Evolutionary conservation across 768 basidiomycete genomes (phyloP), one percentile per base, ranked within the genome.

Genomic region (Trametes meyenii): DNA sequence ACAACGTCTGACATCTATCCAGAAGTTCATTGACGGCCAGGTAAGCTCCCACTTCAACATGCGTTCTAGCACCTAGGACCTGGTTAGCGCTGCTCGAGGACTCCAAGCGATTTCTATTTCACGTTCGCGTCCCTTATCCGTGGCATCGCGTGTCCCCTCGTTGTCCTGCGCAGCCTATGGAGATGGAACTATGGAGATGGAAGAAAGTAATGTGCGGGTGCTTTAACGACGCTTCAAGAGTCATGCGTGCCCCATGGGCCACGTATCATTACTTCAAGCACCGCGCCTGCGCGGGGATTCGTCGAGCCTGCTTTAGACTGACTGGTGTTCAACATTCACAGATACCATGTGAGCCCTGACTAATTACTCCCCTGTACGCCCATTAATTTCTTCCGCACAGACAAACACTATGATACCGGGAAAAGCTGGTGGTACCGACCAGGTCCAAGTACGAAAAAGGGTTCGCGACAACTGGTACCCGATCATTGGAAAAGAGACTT

Each of bases 351-450:
- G 70, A 62, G 82, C 76, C 24, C 11, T 8, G 16, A 43, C 14
- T 35, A 17, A 21, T 45, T 24, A 36, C 21, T n/a, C 13, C 14
- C 55, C 70, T 65, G 67, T 69, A 33, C 67, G 67, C 13, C 64
- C 69, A 69, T 23, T 66, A 50, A 71, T 51, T 11, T 8, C 13
- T 5, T 39, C 17, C 14, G 1, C n/a, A 35, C 53, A 90, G 88
- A 87, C 68, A 82, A 76, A 55, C 84, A 89, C 69, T 66, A 74
- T 6, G 72, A 69, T 39, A 86, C 83, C 3, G 87, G 86, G 65
- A 85, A 86, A 71, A 77, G 74, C 23, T 92, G 78, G 63, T 92
- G 83, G 79, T 90, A 78, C 63, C 87, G 84, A 4, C 72, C 74
- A 52, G 78, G 29, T 33, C 29, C 86, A 13, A 78, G 82, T 3